phyloP scores from a whole-genome alignment of 2,329 filamentous ascomycete species.

The Xylariaceae sp. region DNA sequence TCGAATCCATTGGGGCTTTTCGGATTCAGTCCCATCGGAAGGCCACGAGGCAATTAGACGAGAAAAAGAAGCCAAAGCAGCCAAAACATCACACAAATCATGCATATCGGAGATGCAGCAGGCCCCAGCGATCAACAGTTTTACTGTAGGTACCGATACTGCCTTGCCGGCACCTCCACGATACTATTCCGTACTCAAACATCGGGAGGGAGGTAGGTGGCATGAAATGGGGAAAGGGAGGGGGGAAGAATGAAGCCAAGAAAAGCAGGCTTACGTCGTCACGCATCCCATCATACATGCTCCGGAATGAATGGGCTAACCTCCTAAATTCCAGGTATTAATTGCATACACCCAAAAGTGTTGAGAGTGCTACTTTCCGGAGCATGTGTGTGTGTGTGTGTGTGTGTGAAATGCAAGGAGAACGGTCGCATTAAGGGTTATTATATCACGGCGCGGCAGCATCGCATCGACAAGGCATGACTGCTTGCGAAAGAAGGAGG shows the following conservation, averaged over 20 bases:
- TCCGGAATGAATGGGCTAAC: too few species aligned
- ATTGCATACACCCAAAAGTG: too few species aligned
- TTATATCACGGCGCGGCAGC: background rate
- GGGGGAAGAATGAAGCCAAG: too few species aligned
- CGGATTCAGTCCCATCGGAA: background rate
- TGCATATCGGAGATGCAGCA: background rate
- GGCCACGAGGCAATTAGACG: background rate
- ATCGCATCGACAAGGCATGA: background rate
- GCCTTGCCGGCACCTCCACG: background rate
- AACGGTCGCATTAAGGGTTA: background rate
- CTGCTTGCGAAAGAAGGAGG: too few species aligned
- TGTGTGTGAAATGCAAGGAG: background rate
- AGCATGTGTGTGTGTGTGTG: too few species aligned
- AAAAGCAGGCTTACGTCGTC: too few species aligned
- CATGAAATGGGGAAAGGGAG: too few species aligned
- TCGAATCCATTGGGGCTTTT: background rate
- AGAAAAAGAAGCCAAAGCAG: background rate
- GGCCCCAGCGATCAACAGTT: background rate
- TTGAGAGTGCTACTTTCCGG: too few species aligned
- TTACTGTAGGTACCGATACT: too few species aligned
- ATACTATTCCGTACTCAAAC: background rate
- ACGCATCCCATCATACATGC: too few species aligned
- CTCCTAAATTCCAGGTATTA: too few species aligned
- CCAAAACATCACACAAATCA: background rate
- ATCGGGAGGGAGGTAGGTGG: background rate